phyloP scores from a whole-genome alignment of 2,329 filamentous ascomycete species.

The Rachicladosporium sp. region DNA sequence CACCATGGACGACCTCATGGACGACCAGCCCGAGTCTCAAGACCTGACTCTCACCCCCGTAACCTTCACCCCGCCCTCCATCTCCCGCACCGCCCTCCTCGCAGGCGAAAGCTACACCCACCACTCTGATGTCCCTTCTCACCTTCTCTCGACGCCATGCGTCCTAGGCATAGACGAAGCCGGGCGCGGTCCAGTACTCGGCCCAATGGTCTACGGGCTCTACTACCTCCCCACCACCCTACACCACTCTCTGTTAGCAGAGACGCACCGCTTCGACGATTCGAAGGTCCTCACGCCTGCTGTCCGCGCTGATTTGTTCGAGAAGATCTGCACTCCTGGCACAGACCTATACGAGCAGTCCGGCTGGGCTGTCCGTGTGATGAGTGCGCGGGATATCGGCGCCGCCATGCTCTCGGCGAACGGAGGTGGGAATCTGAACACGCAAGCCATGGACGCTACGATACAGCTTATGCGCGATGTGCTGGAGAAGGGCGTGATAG shows the following conservation, averaged over 20 bases:
- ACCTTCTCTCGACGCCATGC: conserved; percentile 43
- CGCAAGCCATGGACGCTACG: conserved; percentile 88
- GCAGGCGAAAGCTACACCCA: conserved; percentile 36
- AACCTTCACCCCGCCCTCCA: conserved; percentile 37
- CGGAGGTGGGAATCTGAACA: conserved; percentile 75
- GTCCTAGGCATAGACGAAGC: conserved; percentile 88
- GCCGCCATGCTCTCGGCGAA: conserved; percentile 60
- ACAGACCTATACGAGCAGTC: conserved; percentile 50
- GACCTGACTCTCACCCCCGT: conserved; percentile 21
- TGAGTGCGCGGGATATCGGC: conserved; percentile 75
- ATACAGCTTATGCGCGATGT: conserved; percentile 69
- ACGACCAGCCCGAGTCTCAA: conserved; percentile 19
- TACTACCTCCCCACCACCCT: conserved; percentile 59
- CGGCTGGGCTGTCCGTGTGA: conserved; percentile 71
- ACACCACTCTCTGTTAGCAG: conserved; percentile 61
- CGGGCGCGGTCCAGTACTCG: conserved; percentile 80
- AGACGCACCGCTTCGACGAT: conserved; percentile 81
- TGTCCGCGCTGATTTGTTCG: conserved; percentile 64
- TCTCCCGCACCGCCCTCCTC: conserved; percentile 27
- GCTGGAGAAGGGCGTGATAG: conserved; percentile 63
- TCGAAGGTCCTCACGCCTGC: conserved; percentile 77
- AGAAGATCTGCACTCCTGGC: conserved; percentile 54
- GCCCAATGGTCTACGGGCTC: conserved; percentile 54
- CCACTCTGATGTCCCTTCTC: conserved; percentile 31
- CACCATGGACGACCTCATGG: conserved; percentile 19